These are phyloP conservation scores for Cryptosporidium xiaoi DNA, from an alignment of 169 alveolate species.

Conservation along the genomic window DNA sequence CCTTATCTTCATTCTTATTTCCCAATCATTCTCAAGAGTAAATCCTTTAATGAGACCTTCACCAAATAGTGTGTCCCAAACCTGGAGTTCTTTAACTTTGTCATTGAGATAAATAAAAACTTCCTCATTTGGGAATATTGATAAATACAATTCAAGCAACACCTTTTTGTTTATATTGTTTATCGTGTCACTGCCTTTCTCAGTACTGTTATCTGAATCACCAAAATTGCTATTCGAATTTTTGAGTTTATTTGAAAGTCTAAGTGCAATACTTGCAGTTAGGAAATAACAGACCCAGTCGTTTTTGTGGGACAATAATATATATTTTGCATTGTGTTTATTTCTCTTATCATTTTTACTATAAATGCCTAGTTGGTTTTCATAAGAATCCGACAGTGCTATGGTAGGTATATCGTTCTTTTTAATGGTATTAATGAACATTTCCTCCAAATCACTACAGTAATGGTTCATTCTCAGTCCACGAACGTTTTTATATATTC, in stretches of 20 bases:
- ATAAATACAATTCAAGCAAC: constrained; percentile 6
- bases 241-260: constrained; percentile 6
- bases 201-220: background rate
- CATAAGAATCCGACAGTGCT: constrained; percentile 49
- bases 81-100: constrained; percentile 48
- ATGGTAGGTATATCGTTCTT: constrained; percentile 30
- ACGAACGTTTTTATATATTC: constrained; percentile 34
- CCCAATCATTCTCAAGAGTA: constrained; percentile 66
- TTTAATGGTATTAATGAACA: constrained; percentile 12
- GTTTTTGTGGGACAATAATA: constrained; percentile 40
- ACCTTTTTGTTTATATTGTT: constrained; percentile 11
- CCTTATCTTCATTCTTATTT: constrained; percentile 66
- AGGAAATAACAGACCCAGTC: constrained; percentile 69
- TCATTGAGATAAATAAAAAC: constrained; percentile 42
- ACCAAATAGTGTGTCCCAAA: constrained; percentile 71
- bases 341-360: constrained; percentile 55
- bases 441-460: constrained; percentile 49
- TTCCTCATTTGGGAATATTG: constrained; percentile 44
- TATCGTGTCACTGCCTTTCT: background rate
- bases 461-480: constrained; percentile 72
- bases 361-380: constrained; percentile 49
- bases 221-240: background rate
- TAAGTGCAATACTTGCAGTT: constrained; percentile 61
- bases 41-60: constrained; percentile 42
- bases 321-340: constrained; percentile 32